Evolutionary conservation across 2,329 filamentous ascomycete genomes (phyloP).

Genomic region (Pseudopyricularia javanii): DNA sequence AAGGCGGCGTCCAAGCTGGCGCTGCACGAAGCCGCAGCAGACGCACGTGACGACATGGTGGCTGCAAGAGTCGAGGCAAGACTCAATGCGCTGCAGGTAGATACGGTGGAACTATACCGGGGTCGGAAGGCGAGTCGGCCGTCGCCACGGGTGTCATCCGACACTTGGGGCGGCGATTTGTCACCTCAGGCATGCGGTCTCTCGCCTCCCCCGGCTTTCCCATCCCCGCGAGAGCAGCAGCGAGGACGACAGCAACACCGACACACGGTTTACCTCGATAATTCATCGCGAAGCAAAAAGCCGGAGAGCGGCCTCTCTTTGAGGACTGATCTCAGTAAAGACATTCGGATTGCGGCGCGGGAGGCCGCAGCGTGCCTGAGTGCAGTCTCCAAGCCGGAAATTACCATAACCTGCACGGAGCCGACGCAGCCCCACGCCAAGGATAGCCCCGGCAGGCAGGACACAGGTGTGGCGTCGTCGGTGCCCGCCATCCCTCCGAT

Average conservation of each 20-base stretch:
- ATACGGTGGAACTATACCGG: background rate
- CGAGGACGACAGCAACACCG: background rate
- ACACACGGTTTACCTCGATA: background rate
- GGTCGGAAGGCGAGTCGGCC: background rate
- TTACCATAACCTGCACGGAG: background rate
- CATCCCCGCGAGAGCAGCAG: background rate
- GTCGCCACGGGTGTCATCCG: background rate
- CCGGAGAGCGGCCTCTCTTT: background rate
- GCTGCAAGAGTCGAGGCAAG: background rate
- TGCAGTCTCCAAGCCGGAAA: background rate
- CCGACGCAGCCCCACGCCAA: background rate
- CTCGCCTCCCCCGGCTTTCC: background rate
- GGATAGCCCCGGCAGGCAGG: background rate
- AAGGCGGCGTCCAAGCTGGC: background rate
- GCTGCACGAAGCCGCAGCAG: background rate
- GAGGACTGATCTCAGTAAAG: background rate
- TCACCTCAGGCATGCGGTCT: background rate
- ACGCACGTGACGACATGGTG: background rate
- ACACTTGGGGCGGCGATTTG: background rate
- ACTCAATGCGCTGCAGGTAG: background rate
- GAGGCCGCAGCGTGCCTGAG: background rate
- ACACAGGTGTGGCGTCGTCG: background rate
- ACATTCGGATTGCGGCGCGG: background rate
- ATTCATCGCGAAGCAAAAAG: background rate
- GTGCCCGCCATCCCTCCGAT: background rate